Evolutionary conservation across 1,284 basidiomycete species (phyloP), one percentile per base, ranked within the genome.

Genomic region (Inonotus obliquus): DNA sequence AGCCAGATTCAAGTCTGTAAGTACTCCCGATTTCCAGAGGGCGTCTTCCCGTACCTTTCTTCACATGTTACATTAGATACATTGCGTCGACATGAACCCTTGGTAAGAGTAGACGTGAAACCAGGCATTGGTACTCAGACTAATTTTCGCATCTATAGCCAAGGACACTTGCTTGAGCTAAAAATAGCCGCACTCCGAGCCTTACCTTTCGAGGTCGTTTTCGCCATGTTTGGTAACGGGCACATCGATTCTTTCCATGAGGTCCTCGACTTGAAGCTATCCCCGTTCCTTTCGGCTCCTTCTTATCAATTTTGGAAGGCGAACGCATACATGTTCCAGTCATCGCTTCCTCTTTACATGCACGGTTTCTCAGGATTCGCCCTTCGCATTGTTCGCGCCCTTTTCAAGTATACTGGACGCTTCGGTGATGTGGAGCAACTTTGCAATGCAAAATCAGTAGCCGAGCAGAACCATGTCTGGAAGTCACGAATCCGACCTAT

Each of bases 251-350:
- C 81, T 53, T 93, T 94, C 74, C 81, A 82, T 54, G 70, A 75
- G 4, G 75, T 92, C 2, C 79, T 94, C 63, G 87, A 90, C 66
- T 76, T 76, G 63, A 81, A 82, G 66, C 77, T 94, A 47, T 83
- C 89, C 0, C 91, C 90, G 0, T 81, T 83, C 70, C 81, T 93
- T 25, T 91, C 91, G 17, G 86, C 86, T 35, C 83, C 80, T 66
- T 88, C 85, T 1, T 90, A 89, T 72, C 86, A 88, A 66, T 90
- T 92, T 75, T 93, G 91, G 91, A 78, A 83, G 60, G 76, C 84
- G 65, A 89, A 93, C 69, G 77, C 79, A 51, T 69, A 74, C 51
- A 81, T 85, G 19, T 92, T 93, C 72, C 76, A 80, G 9, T 77
- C 79, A 13, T 83, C 82, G 19, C 35, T 35, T 2, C 23, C 54